These are phyloP conservation scores for Vanrija sp. DNA, from an alignment of 1,284 basidiomycete species.

Conservation along the genomic window DNA sequence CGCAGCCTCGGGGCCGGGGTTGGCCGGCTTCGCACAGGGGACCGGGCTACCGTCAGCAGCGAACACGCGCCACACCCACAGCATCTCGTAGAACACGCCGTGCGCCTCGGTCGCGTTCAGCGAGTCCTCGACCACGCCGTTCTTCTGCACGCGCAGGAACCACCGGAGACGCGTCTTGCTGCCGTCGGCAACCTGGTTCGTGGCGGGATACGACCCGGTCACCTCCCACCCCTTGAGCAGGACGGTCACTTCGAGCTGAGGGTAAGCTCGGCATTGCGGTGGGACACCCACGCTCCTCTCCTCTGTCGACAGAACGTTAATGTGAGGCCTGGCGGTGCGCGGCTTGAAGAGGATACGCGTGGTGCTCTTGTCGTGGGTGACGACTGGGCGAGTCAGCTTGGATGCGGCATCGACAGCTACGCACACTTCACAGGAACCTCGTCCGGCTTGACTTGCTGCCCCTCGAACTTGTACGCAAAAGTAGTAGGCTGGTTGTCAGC, in stretches of 20 bases:
- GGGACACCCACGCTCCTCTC: slow-evolving; percentile 30
- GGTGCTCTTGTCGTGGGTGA: slow-evolving; percentile 33
- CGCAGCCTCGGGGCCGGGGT: slow-evolving; percentile 27
- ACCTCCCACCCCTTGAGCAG: slow-evolving; percentile 41
- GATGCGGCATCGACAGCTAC: background rate
- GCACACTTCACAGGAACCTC: slow-evolving; percentile 39
- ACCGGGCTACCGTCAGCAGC: background rate
- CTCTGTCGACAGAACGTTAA: slow-evolving; percentile 38
- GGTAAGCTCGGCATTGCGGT: background rate
- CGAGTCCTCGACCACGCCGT: slow-evolving; percentile 39
- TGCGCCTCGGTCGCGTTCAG: slow-evolving; percentile 34
- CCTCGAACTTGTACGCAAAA: slow-evolving; percentile 33
- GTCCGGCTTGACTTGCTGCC: slow-evolving; percentile 36
- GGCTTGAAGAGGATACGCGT: slow-evolving; percentile 42
- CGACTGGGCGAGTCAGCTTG: background rate
- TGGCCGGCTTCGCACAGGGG: background rate
- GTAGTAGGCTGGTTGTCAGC: slow-evolving; percentile 26
- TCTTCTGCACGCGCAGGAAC: slow-evolving; percentile 37
- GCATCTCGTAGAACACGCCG: slow-evolving; percentile 38
- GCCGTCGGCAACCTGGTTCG: slow-evolving; percentile 26
- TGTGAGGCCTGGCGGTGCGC: slow-evolving; percentile 29
- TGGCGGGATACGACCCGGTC: slow-evolving; percentile 38
- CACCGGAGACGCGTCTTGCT: slow-evolving; percentile 33
- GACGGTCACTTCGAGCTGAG: slow-evolving; percentile 38
- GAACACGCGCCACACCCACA: slow-evolving; percentile 17